phyloP scores from a whole-genome alignment of 2,329 filamentous ascomycete species.

The Didymella keratinophila region DNA sequence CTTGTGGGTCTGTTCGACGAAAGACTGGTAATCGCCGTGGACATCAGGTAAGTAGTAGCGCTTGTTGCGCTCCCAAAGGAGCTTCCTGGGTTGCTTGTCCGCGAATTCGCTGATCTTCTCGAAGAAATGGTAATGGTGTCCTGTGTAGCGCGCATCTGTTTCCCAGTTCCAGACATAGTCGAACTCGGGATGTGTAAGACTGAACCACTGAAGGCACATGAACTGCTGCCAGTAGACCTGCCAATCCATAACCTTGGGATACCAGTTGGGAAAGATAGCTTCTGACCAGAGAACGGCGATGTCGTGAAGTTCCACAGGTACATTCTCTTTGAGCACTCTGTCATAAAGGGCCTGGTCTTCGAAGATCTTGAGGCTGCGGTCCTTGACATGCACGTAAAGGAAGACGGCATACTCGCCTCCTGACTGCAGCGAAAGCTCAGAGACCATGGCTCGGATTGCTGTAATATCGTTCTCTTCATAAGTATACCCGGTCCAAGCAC shows the following conservation, averaged over 20 bases:
- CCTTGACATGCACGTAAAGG: slow-evolving; percentile 60
- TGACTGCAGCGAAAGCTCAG: slow-evolving; percentile 55
- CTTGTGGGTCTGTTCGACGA: slow-evolving; percentile 54
- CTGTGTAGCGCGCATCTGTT: slow-evolving; percentile 79
- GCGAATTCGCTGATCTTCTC: slow-evolving; percentile 67
- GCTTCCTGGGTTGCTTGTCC: slow-evolving; percentile 63
- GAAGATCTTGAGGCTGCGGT: slow-evolving; percentile 65
- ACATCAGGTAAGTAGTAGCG: slow-evolving; percentile 63
- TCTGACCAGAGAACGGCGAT: slow-evolving; percentile 80
- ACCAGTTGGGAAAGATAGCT: slow-evolving; percentile 57
- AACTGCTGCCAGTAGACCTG: slow-evolving; percentile 67
- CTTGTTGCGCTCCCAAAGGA: slow-evolving; percentile 66
- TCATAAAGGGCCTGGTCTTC: slow-evolving; percentile 67
- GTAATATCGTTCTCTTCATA: slow-evolving; percentile 58
- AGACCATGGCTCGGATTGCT: slow-evolving; percentile 56
- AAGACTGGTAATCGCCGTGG: slow-evolving; percentile 60
- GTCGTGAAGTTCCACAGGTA: slow-evolving; percentile 73
- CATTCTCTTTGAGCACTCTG: slow-evolving; percentile 65
- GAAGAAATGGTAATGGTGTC: slow-evolving; percentile 82
- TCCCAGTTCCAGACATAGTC: slow-evolving; percentile 88
- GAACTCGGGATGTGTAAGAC: slow-evolving; percentile 77
- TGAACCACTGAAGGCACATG: slow-evolving; percentile 78
- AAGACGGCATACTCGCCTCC: slow-evolving; percentile 60
- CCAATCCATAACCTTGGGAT: slow-evolving; percentile 59
- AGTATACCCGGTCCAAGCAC: slow-evolving; percentile 57